Evolutionary conservation across 1,139 yeast species (phyloP).

Genomic region (Debaryomyces singareniensis): DNA sequence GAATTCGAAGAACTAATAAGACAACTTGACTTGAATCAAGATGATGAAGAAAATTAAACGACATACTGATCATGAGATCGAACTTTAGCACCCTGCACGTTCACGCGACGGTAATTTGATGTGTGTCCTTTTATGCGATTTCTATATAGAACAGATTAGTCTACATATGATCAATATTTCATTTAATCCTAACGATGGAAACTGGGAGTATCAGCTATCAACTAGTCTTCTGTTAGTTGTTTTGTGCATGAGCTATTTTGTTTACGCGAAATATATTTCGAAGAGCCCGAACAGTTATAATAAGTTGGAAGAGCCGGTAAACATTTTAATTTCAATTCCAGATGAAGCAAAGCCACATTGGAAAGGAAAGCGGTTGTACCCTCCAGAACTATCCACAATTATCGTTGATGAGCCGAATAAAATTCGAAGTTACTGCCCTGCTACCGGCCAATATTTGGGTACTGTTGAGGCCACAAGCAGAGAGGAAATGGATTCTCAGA

Average conservation of each 20-base stretch:
- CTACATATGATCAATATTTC: slow-evolving; percentile 38
- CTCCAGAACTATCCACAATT: slow-evolving; percentile 43
- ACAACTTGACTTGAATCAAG: slow-evolving; percentile 14
- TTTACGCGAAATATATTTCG: slow-evolving; percentile 34
- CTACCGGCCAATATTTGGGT: slow-evolving; percentile 87
- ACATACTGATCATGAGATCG: too few species aligned
- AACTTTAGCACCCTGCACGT: too few species aligned
- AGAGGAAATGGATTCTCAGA: slow-evolving; percentile 63
- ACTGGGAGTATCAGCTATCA: slow-evolving; percentile 45
- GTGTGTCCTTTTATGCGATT: background rate
- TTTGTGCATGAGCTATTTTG: slow-evolving; percentile 32
- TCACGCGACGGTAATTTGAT: background rate
- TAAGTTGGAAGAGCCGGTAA: slow-evolving; percentile 39
- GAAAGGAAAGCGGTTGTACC: slow-evolving; percentile 78
- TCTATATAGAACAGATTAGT: background rate
- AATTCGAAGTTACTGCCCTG: slow-evolving; percentile 90
- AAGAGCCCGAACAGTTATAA: slow-evolving; percentile 36
- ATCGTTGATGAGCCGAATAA: slow-evolving; percentile 53
- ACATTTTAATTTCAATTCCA: slow-evolving; percentile 58
- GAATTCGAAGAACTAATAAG: slow-evolving; percentile 21
- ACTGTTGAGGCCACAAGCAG: slow-evolving; percentile 55
- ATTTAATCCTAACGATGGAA: slow-evolving; percentile 35
- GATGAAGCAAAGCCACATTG: slow-evolving; percentile 86
- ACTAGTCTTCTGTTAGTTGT: slow-evolving; percentile 41
- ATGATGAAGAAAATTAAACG: too few species aligned